Conservation (phyloP, 1,284 basidiomycete species). For the Volvariella surrecta region DNA sequence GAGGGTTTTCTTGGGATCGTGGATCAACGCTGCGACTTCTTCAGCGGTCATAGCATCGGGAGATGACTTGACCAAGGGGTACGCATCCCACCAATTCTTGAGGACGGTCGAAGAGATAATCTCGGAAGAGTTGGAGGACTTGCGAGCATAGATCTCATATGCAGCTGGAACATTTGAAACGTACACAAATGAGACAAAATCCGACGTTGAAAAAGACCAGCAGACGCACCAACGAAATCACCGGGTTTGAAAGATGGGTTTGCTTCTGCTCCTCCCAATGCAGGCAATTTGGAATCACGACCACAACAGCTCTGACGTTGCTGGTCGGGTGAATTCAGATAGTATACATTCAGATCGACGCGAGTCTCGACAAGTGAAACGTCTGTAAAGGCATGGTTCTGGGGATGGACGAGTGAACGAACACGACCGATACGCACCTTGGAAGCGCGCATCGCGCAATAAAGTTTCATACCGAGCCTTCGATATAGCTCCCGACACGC, state of each 20-base stretch:
- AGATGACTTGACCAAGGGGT: constrained; percentile 25
- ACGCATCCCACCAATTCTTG: constrained; percentile 39
- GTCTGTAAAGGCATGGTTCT: constrained; percentile 22
- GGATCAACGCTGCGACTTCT: constrained; percentile 21
- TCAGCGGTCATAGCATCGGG: constrained; percentile 19
- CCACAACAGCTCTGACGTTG: too few species aligned
- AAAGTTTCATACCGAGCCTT: constrained; percentile 26
- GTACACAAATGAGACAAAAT: constrained; percentile 7
- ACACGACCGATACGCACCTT: constrained; percentile 17
- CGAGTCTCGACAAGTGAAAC: constrained; percentile 27
- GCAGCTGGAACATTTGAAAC: constrained; percentile 27
- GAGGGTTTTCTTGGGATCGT: constrained; percentile 7
- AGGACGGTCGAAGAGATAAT: constrained; percentile 16
- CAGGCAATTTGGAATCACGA: too few species aligned
- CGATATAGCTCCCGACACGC: constrained; percentile 34
- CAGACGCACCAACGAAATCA: constrained; percentile 1
- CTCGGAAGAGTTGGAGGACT: constrained; percentile 13
- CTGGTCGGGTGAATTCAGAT: too few species aligned
- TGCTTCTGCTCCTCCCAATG: constrained; percentile 1
- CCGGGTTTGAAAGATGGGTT: constrained; percentile 1
- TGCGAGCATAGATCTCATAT: constrained; percentile 37
- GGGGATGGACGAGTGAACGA: background rate
- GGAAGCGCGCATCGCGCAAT: constrained; percentile 20
- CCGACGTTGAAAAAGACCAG: background rate
- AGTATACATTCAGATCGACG: constrained; percentile 32